phyloP scores from a whole-genome alignment of 768 basidiomycete genomes.

The Scleroderma bovista region DNA sequence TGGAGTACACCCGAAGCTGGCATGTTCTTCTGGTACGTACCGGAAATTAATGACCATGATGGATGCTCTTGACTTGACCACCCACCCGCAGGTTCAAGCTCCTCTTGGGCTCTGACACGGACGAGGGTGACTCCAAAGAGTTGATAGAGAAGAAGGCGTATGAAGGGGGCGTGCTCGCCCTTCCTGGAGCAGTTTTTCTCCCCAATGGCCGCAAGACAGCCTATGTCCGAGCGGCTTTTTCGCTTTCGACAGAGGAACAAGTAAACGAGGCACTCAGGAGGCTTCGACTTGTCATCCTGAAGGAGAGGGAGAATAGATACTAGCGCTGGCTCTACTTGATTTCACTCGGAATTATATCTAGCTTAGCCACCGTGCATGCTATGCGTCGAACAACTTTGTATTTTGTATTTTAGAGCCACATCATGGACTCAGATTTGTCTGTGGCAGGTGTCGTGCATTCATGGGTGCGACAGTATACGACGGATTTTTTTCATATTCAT shows the following conservation, averaged over 20 bases:
- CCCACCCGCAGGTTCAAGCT: slow-evolving; percentile 59
- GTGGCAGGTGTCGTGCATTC: too few relatives aligned
- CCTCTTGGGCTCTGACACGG: slow-evolving; percentile 33
- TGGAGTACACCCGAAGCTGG: slow-evolving; percentile 70
- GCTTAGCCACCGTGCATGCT: too few relatives aligned
- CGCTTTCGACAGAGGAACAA: slow-evolving; percentile 56
- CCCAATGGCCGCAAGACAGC: slow-evolving; percentile 64
- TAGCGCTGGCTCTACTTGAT: too few relatives aligned
- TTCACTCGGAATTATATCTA: too few relatives aligned
- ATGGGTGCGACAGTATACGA: too few relatives aligned
- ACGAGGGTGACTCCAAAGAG: slow-evolving; percentile 60
- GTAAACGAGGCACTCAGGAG: slow-evolving; percentile 70
- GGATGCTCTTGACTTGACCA: slow-evolving; percentile 1
- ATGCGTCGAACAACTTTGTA: too few relatives aligned
- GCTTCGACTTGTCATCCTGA: slow-evolving; percentile 39
- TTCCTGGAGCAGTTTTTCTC: slow-evolving; percentile 81
- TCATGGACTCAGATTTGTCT: too few relatives aligned
- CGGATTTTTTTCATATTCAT: too few relatives aligned
- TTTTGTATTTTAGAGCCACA: too few relatives aligned
- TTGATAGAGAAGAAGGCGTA: slow-evolving; percentile 73
- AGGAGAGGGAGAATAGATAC: slow-evolving; percentile 11
- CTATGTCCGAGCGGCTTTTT: slow-evolving; percentile 82
- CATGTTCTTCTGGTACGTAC: slow-evolving; percentile 82
- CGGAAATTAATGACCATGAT: slow-evolving; percentile 3
- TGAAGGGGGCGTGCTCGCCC: slow-evolving; percentile 78